Evolutionary conservation across 225 moss, liverwort and hornwort genomes (phyloP), one percentile per base, ranked within the genome.

Genomic region (Straminergon stramineum): DNA sequence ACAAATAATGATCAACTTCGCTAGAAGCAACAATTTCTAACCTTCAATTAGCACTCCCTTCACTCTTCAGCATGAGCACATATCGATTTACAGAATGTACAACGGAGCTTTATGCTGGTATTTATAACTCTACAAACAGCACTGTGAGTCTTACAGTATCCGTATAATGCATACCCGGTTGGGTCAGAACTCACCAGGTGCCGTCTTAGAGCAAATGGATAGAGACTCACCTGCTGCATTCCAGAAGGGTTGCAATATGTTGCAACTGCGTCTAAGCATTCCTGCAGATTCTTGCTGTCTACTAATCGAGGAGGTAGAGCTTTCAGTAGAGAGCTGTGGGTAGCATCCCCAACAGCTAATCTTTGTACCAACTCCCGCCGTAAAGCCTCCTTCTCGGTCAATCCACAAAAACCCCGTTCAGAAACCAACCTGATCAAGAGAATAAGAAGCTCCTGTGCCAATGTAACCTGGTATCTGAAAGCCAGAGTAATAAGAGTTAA

Each of bases 381-480:
- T 73, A 98, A 83, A 83, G 96, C 91, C 84, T 95, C 96, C 66
- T 90, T 91, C 76, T 92, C 94, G 75, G 95, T 94, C 92, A 97
- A 89, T 90, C 98, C 98, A 90, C 98, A 98, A 69, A 98, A 95
- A 19, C 97, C 96, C 90, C 98, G 94, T 90, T 98, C 98, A 52
- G 95, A 93, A 82, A 96, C 94, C 88, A 98, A 86, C 87, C 95
- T 93, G 82, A 97, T 97, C 69, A 98, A 92, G 83, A 98, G 92
- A 87, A 96, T 92, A 51, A 98, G 78, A 90, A 97, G 94, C 84
- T 98, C 97, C 75, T 97, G 95, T 52, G 98, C 97, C 93, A 98
- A 89, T 86, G 91, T 92, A 81, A 93, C 91, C 87, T 97, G 95
- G 60, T 97, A 95, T 91, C 92, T 93, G 90, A 63, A 91, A 89